Base-by-base conservation (phyloP, 2,329 filamentous ascomycete genomes). In the Anisogramma anomala region DNA sequence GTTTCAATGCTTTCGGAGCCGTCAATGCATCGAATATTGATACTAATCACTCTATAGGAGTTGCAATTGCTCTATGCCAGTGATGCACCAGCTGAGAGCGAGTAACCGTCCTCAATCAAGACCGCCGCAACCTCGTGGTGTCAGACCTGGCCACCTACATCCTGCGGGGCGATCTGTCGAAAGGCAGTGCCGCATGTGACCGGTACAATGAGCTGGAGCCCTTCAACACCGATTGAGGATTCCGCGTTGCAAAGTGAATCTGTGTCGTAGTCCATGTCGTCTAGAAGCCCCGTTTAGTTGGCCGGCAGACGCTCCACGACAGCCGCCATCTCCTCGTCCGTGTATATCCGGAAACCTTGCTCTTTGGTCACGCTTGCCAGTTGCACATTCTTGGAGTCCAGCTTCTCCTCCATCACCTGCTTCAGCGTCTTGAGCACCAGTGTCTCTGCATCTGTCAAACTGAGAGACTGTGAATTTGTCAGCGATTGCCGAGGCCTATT, bases 391-490 rank as follows among this genome's bases (percentile, higher is more conserved):
- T 98, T 98, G 50, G 87, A 77, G 61, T 98, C 91, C 47, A 98
- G 74, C 71, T 98, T 98, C 78, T 98, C 91, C 68, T 98, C 91
- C 91, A 98, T 98, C 53, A 98, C 91, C 68, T 98, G 91, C 75
- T 96, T 98, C 62, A 98, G 65, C 27, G 91, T 98, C 77, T 96
- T 96, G 57, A 98, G 71, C 38, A 94, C 88, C 51, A 98, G 69
- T 3, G 88, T 91, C 69, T 98, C 91, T 44, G 91, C 91, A 59
- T 98, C 91, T 43, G 75, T 70, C 48, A 98, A 80, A 31, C 88
- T 94, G 49, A 98, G 74, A 43, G 89, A 96, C 76, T 82, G 49
- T 26, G 17, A 26, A 14, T 4, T 14, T 10, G 13, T 13, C 13
- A 42, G 39, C 26, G 14, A 13, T 28, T 6, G 17, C 9, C 13